Evolutionary conservation across 2,329 filamentous ascomycete genomes (phyloP).

Genomic region (Colletotrichum tamarilloi): DNA sequence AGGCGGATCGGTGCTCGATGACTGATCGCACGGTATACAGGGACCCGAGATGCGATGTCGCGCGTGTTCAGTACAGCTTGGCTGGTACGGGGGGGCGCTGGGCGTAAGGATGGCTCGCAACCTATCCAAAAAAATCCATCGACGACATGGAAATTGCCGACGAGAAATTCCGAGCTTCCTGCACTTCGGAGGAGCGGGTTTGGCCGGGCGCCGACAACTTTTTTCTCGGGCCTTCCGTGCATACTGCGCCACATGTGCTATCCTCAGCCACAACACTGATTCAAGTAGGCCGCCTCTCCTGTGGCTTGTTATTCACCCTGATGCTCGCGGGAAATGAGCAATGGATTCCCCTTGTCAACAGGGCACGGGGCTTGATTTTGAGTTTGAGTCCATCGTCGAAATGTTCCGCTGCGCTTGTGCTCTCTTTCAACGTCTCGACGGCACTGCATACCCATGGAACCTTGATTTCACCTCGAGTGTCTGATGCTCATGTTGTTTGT

Average conservation of each 20-base stretch:
- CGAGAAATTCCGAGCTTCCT: conserved; percentile 32
- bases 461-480: neutral
- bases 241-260: neutral
- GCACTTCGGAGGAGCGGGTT: conserved; percentile 6
- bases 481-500: neutral
- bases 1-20: neutral
- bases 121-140: conserved; percentile 28
- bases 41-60: conserved; percentile 16
- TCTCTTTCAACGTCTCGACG: neutral
- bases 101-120: neutral
- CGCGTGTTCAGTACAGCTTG: conserved; percentile 23
- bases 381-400: conserved; percentile 19
- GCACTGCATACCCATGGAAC: neutral
- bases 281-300: no score
- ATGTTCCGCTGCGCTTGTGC: conserved; percentile 20
- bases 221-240: neutral
- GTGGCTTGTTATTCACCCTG: no score
- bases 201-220: conserved; percentile 14
- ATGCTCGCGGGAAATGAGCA: no score
- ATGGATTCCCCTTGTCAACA: conserved; percentile 2
- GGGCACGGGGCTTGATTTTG: conserved; percentile 2
- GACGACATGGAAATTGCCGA: conserved; percentile 25
- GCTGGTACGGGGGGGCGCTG: neutral
- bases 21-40: neutral
- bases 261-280: neutral